phyloP scores from a whole-genome alignment of 75 land plant genomes.

The Pinus taeda region DNA sequence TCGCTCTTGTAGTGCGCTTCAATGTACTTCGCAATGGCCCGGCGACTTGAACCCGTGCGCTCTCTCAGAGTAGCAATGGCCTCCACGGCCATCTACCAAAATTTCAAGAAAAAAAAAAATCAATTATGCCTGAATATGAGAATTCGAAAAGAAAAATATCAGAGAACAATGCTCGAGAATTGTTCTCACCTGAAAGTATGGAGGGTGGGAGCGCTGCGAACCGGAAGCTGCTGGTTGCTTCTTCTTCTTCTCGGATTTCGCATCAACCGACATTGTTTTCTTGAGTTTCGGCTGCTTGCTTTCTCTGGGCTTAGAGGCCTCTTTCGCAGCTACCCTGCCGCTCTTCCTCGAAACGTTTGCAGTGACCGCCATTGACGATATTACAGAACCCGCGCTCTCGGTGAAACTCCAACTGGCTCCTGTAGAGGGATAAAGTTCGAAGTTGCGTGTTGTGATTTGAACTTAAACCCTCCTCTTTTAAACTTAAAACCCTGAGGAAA shows the following conservation, averaged over 20 bases:
- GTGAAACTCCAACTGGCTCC: background rate
- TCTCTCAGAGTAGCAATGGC: slow-evolving; percentile 17
- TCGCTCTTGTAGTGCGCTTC: slow-evolving; percentile 5
- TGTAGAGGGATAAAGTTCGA: background rate
- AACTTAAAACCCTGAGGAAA: background rate
- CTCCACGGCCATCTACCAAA: slow-evolving; percentile 16
- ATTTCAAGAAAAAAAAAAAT: background rate
- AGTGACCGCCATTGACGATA: background rate
- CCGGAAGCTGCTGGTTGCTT: slow-evolving; percentile 8
- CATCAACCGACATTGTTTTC: background rate
- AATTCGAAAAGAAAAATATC: background rate
- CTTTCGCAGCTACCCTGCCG: background rate
- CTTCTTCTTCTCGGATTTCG: background rate
- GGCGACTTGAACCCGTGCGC: slow-evolving; percentile 12
- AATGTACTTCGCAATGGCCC: slow-evolving; percentile 19
- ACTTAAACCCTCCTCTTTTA: no score
- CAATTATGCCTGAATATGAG: background rate
- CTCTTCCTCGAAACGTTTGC: background rate
- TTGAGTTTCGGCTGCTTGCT: background rate
- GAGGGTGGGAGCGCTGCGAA: slow-evolving; percentile 14
- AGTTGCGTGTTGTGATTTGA: background rate
- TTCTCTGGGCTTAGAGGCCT: background rate
- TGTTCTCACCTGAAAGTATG: slow-evolving; percentile 28
- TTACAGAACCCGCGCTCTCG: background rate
- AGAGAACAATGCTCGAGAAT: background rate